These are phyloP conservation scores for Anthracocystis panici-leucophaei DNA, from an alignment of 1,284 basidiomycete genomes.

Conservation along the genomic window DNA sequence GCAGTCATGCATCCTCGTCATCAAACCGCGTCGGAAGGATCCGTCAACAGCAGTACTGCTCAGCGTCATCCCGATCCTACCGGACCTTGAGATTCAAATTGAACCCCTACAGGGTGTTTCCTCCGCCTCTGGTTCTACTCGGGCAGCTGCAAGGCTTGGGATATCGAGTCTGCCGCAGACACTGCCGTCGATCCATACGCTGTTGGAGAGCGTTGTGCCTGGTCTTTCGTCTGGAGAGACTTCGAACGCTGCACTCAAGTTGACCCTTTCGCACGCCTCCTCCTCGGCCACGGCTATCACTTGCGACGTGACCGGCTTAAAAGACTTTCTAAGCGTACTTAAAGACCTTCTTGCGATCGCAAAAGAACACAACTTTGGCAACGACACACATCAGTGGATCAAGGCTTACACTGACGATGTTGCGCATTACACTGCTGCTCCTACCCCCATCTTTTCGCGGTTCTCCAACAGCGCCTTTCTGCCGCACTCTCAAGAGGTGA, in stretches of 20 bases:
- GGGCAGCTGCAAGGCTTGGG: constrained; percentile 21
- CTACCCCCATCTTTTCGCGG: constrained; percentile 44
- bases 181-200: constrained; percentile 33
- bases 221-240: constrained; percentile 9
- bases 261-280: constrained; percentile 25
- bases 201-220: constrained; percentile 29
- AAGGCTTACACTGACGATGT: constrained; percentile 34
- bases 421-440: background rate
- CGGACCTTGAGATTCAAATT: constrained; percentile 38
- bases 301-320: constrained; percentile 35
- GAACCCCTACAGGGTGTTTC: constrained; percentile 36
- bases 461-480: constrained; percentile 42
- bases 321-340: constrained; percentile 51
- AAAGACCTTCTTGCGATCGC: constrained; percentile 38
- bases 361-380: constrained; percentile 24
- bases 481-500: background rate
- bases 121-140: constrained; percentile 19
- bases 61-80: constrained; percentile 39
- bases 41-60: constrained; percentile 30
- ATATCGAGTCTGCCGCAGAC: constrained; percentile 25
- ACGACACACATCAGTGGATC: constrained; percentile 37
- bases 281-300: constrained; percentile 29
- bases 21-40: constrained; percentile 41
- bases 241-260: constrained; percentile 22
- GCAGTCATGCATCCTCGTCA: constrained; percentile 42